Evolutionary conservation across 768 basidiomycete species (phyloP), one percentile per base, ranked within the genome.

Genomic region (Suillus occidentalis): DNA sequence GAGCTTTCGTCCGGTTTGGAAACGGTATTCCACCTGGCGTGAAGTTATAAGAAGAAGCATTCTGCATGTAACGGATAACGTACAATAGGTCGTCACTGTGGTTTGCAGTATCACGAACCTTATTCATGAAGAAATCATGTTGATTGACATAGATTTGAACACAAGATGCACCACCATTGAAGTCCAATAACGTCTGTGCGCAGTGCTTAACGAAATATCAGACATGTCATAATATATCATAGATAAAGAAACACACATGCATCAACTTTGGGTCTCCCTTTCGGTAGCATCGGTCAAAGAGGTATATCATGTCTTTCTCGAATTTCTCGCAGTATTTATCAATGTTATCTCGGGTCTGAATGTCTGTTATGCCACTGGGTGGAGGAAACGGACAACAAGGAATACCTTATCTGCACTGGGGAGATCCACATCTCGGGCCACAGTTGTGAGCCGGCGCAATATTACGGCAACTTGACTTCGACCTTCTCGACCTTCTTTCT

Each of bases 81-180:
- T 63, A 90, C 87, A 90, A 73, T 62, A 84, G 60, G n/a, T 81
- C 80, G 70, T 89, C 88, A 39, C 85, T 81, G 47, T 79, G 77
- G 16, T 83, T 77, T 65, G 83, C 83, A 39, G 82, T 81, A 61
- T 89, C 89, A 42, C 90, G 88, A 45, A 94, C 88, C 62, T 93
- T 87, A 73, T 96, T 96, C 75, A 99, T 98, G 83, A 99, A 99
- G 82, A 99, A 99, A 75, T 99, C 97, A 71, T 99, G 97, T 74
- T 99, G 97, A 72, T 99, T 99, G 63, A 99, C 97, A 71, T 99
- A 99, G 14, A 99, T 94, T 77, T 98, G 96, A 6, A 99, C 92
- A 72, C 97, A 99, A 0, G 95, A 97, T 52, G 92, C 82, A 10
- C 97, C 97, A 7, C 97, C 97, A 68, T 99, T 99, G 80, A 99